Percentiles rank a stretch among this genome's conserved stretches.
Conservation (phyloP, 108 stramenopile species). For the Stephanodiscus triporus region DNA sequence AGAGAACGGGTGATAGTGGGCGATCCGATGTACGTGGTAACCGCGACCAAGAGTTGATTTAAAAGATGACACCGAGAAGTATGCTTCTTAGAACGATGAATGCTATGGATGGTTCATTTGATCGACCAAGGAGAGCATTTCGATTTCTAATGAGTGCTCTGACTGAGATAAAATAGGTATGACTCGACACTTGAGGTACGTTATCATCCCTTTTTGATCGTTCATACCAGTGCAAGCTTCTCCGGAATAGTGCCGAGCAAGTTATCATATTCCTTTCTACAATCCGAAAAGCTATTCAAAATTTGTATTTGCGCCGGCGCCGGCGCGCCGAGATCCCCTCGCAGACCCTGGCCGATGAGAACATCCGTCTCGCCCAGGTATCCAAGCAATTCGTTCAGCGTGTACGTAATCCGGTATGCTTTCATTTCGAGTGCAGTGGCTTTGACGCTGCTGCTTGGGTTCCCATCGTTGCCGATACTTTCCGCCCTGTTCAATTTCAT, state of each 20-base stretch:
- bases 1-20: conserved; percentile 63
- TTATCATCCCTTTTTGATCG: background rate
- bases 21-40: conserved; percentile 85
- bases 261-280: conserved; percentile 55
- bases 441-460: conserved; percentile 24
- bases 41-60: conserved; percentile 56
- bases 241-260: conserved; percentile 52
- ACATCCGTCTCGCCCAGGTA: conserved; percentile 63
- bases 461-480: conserved; percentile 5
- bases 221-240: conserved; percentile 7
- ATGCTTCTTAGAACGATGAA: no score
- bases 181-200: no score
- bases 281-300: conserved; percentile 50
- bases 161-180: no score
- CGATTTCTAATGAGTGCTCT: no score
- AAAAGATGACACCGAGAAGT: background rate
- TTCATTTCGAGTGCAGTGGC: conserved; percentile 52
- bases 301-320: conserved; percentile 78
- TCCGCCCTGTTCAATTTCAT: conserved; percentile 18
- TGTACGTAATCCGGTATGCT: conserved; percentile 49
- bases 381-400: conserved; percentile 54
- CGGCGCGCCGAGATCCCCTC: conserved; percentile 68
- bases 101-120: no score
- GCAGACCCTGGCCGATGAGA: conserved; percentile 74
- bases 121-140: no score